Evolutionary conservation across 2,329 filamentous ascomycete species (phyloP).

Genomic region (Polychaeton citri): DNA sequence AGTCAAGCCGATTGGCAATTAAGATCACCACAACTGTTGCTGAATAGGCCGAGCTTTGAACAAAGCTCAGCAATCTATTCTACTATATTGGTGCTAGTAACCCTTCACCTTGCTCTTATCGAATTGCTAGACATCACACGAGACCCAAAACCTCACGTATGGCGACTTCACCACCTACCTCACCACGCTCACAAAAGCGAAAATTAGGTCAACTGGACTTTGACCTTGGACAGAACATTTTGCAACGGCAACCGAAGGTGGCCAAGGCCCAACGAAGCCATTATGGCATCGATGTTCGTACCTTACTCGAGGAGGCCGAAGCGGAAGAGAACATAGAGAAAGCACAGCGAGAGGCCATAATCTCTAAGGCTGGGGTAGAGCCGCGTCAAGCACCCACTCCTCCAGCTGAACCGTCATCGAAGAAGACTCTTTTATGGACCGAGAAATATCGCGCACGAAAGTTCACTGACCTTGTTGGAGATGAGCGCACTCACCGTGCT

Average conservation of each 20-base stretch:
- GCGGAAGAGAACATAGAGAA: slow-evolving; percentile 38
- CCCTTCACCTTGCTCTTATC: too few species aligned
- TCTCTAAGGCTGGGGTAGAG: not conserved
- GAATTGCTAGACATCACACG: too few species aligned
- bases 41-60: too few species aligned
- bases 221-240: slow-evolving; percentile 14
- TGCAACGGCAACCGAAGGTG: slow-evolving; percentile 18
- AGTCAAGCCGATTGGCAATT: too few species aligned
- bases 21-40: too few species aligned
- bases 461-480: slow-evolving; percentile 87
- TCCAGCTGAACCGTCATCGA: slow-evolving; percentile 7
- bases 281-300: slow-evolving; percentile 87
- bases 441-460: slow-evolving; percentile 90
- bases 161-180: not conserved
- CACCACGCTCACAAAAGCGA: not conserved
- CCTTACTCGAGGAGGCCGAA: slow-evolving; percentile 58
- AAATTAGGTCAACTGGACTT: slow-evolving; percentile 5
- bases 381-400: slow-evolving; percentile 6
- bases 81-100: too few species aligned
- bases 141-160: too few species aligned
- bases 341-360: slow-evolving; percentile 15
- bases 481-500: slow-evolving; percentile 81
- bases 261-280: slow-evolving; percentile 62
- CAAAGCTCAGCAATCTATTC: too few species aligned
- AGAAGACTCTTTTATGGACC: slow-evolving; percentile 63